Evolutionary conservation across 169 alveolate species (phyloP).

Genomic region (Plasmodium ovale): DNA sequence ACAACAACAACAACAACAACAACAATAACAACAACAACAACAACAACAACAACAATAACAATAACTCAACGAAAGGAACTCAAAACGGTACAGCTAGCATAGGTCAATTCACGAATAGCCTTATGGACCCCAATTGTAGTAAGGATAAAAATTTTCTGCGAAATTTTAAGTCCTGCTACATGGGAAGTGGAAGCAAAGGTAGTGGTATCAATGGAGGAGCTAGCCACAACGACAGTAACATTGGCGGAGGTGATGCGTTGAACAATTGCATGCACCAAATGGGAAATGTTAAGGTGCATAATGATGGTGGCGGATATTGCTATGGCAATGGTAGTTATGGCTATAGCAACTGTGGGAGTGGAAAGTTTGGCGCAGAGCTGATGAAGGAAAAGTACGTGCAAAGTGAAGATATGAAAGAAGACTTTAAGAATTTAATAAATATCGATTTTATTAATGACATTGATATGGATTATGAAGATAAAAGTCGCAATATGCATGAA

Average conservation of each 20-base stretch:
- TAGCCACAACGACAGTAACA: background rate
- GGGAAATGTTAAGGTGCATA: background rate
- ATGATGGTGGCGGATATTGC: background rate
- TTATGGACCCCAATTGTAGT: background rate
- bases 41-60: slow-evolving; percentile 1
- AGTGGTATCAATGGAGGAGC: background rate
- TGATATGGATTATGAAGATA: slow-evolving; percentile 65
- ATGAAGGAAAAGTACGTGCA: slow-evolving; percentile 35
- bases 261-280: slow-evolving; percentile 1
- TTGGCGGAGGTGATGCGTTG: background rate
- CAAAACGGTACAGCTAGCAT: background rate
- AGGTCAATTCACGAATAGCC: slow-evolving; percentile 5
- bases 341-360: background rate
- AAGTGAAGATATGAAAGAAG: slow-evolving; percentile 62
- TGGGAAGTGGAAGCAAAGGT: background rate
- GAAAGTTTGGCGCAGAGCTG: slow-evolving; percentile 3
- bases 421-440: slow-evolving; percentile 52
- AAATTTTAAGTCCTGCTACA: slow-evolving; percentile 16
- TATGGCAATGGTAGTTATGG: background rate
- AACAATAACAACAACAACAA: slow-evolving; percentile 13
- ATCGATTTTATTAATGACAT: slow-evolving; percentile 69
- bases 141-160: slow-evolving; percentile 15
- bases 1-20: background rate
- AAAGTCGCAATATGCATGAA: background rate
- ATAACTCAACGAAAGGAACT: slow-evolving; percentile 6